Conservation (phyloP, 2,329 filamentous ascomycete species). For the Botrytis medusae region DNA sequence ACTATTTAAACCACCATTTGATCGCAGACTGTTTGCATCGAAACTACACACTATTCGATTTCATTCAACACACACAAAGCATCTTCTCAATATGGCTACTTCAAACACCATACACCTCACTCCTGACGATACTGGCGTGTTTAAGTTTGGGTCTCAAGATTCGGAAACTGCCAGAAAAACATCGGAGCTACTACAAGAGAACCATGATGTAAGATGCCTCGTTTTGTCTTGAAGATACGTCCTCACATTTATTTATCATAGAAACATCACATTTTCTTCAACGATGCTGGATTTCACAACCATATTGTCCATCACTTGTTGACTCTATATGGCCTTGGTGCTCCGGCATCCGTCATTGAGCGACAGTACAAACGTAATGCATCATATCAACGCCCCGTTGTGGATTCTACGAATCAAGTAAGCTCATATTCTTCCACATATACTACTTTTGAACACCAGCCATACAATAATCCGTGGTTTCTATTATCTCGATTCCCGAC, state of each 20-base stretch:
- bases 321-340: conserved; percentile 73
- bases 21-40: background rate
- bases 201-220: conserved; percentile 55
- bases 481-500: background rate
- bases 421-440: background rate
- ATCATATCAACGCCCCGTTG: conserved; percentile 61
- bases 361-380: conserved; percentile 64
- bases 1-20: background rate
- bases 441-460: background rate
- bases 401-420: conserved; percentile 45
- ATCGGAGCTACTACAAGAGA: conserved; percentile 71
- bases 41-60: background rate
- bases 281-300: conserved; percentile 73
- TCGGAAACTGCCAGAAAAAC: conserved; percentile 61
- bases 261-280: conserved; percentile 79
- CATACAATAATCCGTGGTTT: background rate
- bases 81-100: conserved; percentile 31
- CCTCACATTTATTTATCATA: conserved; percentile 42
- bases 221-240: background rate
- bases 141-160: conserved; percentile 48
- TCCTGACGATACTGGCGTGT: conserved; percentile 52
- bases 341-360: conserved; percentile 58
- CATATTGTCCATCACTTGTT: conserved; percentile 80
- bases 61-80: background rate
- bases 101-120: conserved; percentile 48